Conservation (phyloP, 495 filamentous ascomycete genomes). For the Choiromyces venosus region DNA sequence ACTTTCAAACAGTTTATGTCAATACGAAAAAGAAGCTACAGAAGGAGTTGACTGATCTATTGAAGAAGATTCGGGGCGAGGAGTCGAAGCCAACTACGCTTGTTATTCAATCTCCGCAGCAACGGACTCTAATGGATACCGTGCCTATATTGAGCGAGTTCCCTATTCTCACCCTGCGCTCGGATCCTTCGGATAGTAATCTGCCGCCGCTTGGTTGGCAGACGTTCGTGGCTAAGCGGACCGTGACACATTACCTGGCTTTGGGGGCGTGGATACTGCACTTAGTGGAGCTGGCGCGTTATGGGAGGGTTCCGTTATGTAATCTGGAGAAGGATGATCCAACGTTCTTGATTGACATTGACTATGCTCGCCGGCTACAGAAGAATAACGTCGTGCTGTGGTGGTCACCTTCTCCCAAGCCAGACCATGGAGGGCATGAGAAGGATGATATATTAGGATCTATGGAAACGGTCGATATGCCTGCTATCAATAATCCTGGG, state of each 20-base stretch:
- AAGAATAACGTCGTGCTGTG: constrained; percentile 94
- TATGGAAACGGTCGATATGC: constrained; percentile 90
- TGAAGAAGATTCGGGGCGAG: constrained; percentile 83
- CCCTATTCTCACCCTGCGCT: constrained; percentile 71
- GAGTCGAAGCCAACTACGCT: constrained; percentile 73
- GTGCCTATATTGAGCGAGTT: constrained; percentile 79
- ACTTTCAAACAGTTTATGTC: constrained; percentile 79
- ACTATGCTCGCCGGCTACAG: constrained; percentile 85
- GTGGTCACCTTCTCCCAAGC: constrained; percentile 82
- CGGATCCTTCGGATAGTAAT: constrained; percentile 76
- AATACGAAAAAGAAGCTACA: constrained; percentile 83
- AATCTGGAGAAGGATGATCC: constrained; percentile 94
- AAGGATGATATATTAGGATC: constrained; percentile 80
- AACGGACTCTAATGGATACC: constrained; percentile 71
- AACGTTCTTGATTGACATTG: constrained; percentile 87
- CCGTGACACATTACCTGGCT: constrained; percentile 84
- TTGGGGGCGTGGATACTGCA: constrained; percentile 88
- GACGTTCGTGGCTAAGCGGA: constrained; percentile 72
- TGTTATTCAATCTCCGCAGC: constrained; percentile 85
- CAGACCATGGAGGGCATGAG: constrained; percentile 95
- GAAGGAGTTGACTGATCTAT: constrained; percentile 72
- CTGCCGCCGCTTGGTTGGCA: constrained; percentile 94
- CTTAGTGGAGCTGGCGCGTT: constrained; percentile 75
- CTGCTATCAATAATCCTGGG: constrained; percentile 81
- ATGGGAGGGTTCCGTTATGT: constrained; percentile 90